Base-by-base conservation (phyloP, 768 basidiomycete species). In the Paxillus rubicundulus region DNA sequence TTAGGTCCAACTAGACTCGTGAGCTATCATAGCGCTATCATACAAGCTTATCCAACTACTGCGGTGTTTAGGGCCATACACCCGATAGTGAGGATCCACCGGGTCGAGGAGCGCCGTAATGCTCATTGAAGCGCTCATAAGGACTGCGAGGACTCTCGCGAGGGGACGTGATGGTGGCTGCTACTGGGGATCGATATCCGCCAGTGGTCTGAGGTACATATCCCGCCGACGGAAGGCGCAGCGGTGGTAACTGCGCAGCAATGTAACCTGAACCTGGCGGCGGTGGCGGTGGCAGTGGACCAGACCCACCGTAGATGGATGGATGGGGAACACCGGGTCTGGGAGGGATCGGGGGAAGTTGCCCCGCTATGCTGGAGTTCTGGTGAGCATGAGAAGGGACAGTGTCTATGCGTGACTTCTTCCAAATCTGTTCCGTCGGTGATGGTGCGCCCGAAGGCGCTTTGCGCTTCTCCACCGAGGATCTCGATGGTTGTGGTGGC, bases 361-460 rank as follows among this genome's bases (percentile, higher is more conserved):
- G 49, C 8, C 46, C 37, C n/a, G 49, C 37, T 28, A 49, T 9
- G 38, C 42, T 45, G 24, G 59, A 30, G 45, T 52, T 49, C 27
- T 54, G 24, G 34, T 55, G 62, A 20, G 33, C 5, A 18, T 47
- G 60, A 27, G 58, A 50, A 21, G 51, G 40, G 42, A 61, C 47
- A 0, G 52, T 47, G 32, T 77, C 72, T 32, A 68, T 52, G 16
- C 77, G 73, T 7, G 77, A 74, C 68, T 86, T 88, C 74, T 90
- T 91, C 88, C 87, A 90, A 33, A 84, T 79, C 55, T 78, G 79
- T 60, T 87, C 87, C 4, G 84, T 79, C 8, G 81, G 79, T 14
- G 84, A 80, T 1, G 67, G 57, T 43, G 77, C 59, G 12, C 79
- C 83, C 9, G 74, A 69, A 5, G 74, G 68, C 9, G 80, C 80